Base-by-base conservation (phyloP, 2,329 filamentous ascomycete species). In the Exophiala xenobiotica region DNA sequence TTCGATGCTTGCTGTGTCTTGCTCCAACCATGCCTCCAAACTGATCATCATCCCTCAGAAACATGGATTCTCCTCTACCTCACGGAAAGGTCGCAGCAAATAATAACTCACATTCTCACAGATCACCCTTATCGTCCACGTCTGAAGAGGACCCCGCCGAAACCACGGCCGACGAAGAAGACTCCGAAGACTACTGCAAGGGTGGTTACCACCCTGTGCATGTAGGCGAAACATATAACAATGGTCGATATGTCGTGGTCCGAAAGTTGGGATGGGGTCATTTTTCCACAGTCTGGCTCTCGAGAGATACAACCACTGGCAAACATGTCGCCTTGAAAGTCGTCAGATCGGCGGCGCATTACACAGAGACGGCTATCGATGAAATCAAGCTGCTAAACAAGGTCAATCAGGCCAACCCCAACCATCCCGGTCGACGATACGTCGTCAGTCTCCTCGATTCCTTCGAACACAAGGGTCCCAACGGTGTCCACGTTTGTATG, bases 171-270 rank as follows among this genome's bases (percentile, higher is more conserved):
- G 93, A 97, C 69, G 93, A 99, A 74, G 93, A 99, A 74, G 93
- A 99, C 72, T 96, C 90, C 41, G 92, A 97, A 73, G 93, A 99
- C 72, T 99, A 99, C 77, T 96, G 92, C 81, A 97, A 97, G 74
- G 93, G 93, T 65, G 93, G 93, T 55, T 99, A 97, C 72, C 93
- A 99, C 68, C 93, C 93, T 2, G 93, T 99, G 43, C 81, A 84
- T 64, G 87, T 97, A 54, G 93, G 93, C 64, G 93, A 99, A 74
- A 87, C 90, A 67, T 97, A 96, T 81, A 97, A 97, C 70, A 90
- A 97, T 69, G 91, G 90, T 63, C 92, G 89, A 74, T 99, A 99
- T 74, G 93, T 91, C 12, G 85, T 97, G 52, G 88, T 97, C 70
- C 87, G 91, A 74, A 97, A 97, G 77, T 80, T 97, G 46, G 92